phyloP scores from a whole-genome alignment of 2,329 filamentous ascomycete species.

The Cercospora zeina region DNA sequence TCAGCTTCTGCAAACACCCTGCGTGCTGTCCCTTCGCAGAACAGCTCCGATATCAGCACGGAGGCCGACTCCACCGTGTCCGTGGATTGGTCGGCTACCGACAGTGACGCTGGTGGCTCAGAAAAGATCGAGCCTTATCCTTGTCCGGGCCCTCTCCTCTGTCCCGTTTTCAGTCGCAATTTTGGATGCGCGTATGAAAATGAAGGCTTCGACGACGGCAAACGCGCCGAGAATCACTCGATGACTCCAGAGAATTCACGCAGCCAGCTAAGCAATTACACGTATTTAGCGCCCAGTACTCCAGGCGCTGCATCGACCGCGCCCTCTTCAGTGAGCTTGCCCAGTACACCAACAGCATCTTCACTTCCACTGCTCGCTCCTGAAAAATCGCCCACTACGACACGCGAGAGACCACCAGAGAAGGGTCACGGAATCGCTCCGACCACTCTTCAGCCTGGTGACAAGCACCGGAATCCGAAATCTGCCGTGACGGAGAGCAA shows the following conservation, averaged over 20 bases:
- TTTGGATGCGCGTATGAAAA: constrained; percentile 37
- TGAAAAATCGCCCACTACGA: constrained; percentile 26
- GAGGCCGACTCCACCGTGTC: constrained; percentile 31
- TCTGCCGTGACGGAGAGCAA: constrained; percentile 27
- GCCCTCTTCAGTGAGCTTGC: constrained; percentile 39
- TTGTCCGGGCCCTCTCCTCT: constrained; percentile 34
- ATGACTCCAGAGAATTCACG: constrained; percentile 31
- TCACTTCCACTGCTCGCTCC: constrained; percentile 25
- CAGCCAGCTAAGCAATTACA: constrained; percentile 26
- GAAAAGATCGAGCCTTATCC: constrained; percentile 31
- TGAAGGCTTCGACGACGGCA: constrained; percentile 36
- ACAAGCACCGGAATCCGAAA: constrained; percentile 6
- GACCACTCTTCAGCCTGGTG: constrained; percentile 17
- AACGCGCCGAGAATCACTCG: constrained; percentile 33
- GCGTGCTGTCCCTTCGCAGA: constrained; percentile 13
- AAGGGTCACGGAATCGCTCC: constrained; percentile 25
- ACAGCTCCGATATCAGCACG: constrained; percentile 36
- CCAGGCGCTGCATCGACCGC: constrained; percentile 35
- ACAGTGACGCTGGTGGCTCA: constrained; percentile 27
- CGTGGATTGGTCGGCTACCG: constrained; percentile 35
- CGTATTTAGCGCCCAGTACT: constrained; percentile 26
- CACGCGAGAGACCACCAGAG: constrained; percentile 20
- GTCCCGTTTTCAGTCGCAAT: constrained; percentile 33
- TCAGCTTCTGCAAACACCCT: constrained; percentile 11
- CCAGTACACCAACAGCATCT: constrained; percentile 28